Evolutionary conservation across 805 yeast species (phyloP).

Genomic region (Brettanomyces bruxellensis): DNA sequence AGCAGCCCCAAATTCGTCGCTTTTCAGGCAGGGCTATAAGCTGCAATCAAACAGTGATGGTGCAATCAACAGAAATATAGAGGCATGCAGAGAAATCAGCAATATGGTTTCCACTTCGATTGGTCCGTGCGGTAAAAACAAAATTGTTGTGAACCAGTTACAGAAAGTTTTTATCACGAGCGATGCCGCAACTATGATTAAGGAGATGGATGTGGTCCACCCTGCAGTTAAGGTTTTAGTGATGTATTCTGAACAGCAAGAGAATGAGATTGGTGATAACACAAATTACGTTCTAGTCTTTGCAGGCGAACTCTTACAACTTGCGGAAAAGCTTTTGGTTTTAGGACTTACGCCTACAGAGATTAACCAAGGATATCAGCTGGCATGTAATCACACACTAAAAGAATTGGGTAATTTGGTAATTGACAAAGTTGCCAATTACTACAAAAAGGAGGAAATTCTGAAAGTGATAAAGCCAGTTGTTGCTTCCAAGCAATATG

Average conservation of each 20-base stretch:
- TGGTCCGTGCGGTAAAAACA: conserved; percentile 97
- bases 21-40: conserved; percentile 93
- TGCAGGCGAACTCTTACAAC: conserved; percentile 85
- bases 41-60: conserved; percentile 86
- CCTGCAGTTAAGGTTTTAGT: conserved; percentile 95
- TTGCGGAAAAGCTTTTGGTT: conserved; percentile 76
- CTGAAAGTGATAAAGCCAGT: conserved; percentile 76
- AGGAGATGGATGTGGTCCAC: conserved; percentile 88
- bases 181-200: conserved; percentile 96
- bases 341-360: conserved; percentile 88
- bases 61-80: conserved; percentile 84
- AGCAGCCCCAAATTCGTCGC: conserved; percentile 84
- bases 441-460: conserved; percentile 46
- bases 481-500: conserved; percentile 88
- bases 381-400: conserved; percentile 72
- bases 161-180: conserved; percentile 85
- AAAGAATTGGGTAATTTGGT: conserved; percentile 59
- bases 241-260: conserved; percentile 97
- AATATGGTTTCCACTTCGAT: conserved; percentile 87
- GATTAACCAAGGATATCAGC: conserved; percentile 83
- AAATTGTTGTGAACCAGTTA: conserved; percentile 83
- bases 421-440: conserved; percentile 52
- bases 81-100: conserved; percentile 90
- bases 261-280: conserved; percentile 94
- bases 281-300: conserved; percentile 85